Conservation (phyloP, 345 rosid genomes). For the Firmiana major region DNA sequence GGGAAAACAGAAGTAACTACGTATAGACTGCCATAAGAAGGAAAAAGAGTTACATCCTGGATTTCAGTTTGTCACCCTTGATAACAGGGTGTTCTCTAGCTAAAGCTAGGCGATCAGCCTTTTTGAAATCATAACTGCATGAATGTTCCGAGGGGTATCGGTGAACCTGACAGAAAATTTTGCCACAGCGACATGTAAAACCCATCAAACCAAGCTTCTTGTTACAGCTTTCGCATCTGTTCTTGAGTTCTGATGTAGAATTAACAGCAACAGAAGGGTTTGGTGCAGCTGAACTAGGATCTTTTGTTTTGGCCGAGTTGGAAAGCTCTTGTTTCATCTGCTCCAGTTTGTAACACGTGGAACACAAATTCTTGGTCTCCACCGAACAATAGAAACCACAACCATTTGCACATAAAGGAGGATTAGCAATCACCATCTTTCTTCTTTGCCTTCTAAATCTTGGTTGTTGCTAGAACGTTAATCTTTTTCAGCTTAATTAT, state of each 20-base stretch:
- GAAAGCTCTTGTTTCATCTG: background rate
- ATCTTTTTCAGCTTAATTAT: background rate
- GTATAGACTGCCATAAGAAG: background rate
- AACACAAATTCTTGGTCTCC: constrained; percentile 24
- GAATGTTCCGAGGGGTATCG: background rate
- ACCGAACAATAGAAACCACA: constrained; percentile 27
- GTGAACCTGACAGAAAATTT: background rate
- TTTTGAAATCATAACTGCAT: background rate
- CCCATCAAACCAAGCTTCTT: constrained; percentile 34
- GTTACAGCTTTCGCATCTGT: constrained; percentile 32
- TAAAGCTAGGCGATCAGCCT: background rate
- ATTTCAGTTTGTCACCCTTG: background rate
- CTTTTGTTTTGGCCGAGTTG: background rate
- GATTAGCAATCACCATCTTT: constrained; percentile 11
- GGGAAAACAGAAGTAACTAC: background rate
- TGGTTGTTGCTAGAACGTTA: background rate
- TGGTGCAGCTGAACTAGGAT: background rate
- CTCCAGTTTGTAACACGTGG: constrained; percentile 27
- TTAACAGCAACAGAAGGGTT: background rate
- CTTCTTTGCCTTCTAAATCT: background rate
- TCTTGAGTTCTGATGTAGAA: background rate
- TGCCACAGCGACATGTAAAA: too few species aligned
- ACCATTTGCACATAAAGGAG: constrained; percentile 11
- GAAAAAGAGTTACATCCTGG: background rate
- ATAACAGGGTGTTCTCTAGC: constrained; percentile 1